phyloP scores from a whole-genome alignment of 495 filamentous ascomycete genomes.

The Recurvomyces mirabilis region DNA sequence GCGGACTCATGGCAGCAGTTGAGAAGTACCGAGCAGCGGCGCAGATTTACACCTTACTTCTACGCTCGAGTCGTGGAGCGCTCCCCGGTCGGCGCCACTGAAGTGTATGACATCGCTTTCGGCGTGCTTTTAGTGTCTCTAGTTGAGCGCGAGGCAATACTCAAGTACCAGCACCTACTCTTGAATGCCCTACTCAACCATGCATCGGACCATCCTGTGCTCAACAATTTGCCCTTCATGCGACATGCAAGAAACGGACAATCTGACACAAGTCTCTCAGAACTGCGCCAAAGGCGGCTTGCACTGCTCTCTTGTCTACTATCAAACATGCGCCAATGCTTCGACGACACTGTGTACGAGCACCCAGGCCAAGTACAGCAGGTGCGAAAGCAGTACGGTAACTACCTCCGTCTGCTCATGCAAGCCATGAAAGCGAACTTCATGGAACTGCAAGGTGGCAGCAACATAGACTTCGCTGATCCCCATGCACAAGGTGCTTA shows the following conservation, averaged over 20 bases:
- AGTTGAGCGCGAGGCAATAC: slow-evolving; percentile 51
- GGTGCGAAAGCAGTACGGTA: slow-evolving; percentile 43
- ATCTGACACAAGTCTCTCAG: slow-evolving; percentile 42
- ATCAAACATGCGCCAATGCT: slow-evolving; percentile 52
- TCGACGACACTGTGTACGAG: slow-evolving; percentile 32
- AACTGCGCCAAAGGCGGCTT: slow-evolving; percentile 47
- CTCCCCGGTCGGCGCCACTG: neutral
- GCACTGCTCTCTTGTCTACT: slow-evolving; percentile 50
- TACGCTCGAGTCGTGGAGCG: slow-evolving; percentile 37
- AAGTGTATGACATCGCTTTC: slow-evolving; percentile 41
- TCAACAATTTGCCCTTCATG: slow-evolving; percentile 54
- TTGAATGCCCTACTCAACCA: slow-evolving; percentile 46
- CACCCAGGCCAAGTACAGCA: slow-evolving; percentile 25
- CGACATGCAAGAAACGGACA: slow-evolving; percentile 29
- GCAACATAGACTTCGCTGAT: neutral
- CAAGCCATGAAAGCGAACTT: slow-evolving; percentile 58
- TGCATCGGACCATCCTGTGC: slow-evolving; percentile 36
- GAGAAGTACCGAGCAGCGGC: slow-evolving; percentile 50
- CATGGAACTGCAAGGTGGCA: slow-evolving; percentile 39
- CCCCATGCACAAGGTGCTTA: slow-evolving; percentile 41
- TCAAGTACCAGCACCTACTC: slow-evolving; percentile 58
- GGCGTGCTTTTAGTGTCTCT: slow-evolving; percentile 50
- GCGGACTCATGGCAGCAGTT: slow-evolving; percentile 51
- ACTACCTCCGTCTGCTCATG: slow-evolving; percentile 49
- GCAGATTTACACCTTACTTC: slow-evolving; percentile 53